Evolutionary conservation across 257 asterid genomes (phyloP), one percentile per base, ranked within the genome.

Genomic region (Scutellaria baicalensis): DNA sequence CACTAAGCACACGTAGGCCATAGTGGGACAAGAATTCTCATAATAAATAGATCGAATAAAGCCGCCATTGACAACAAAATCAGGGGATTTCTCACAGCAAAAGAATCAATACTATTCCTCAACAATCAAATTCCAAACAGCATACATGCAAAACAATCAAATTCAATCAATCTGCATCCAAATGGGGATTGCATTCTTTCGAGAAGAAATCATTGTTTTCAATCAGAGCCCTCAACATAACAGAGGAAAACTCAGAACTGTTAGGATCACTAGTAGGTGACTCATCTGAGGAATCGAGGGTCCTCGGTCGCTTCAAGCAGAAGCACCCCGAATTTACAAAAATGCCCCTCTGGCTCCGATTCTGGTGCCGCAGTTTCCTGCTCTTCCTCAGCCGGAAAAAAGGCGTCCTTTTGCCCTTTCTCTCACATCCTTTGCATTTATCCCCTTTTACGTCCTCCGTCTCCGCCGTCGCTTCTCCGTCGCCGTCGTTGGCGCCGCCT

Each of bases 191-290:
- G 81, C 96, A 86, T 49, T 93, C 99, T 27, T 71, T 52, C 12
- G 89, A 81, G 78, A 78, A 83, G 84, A 91, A 93, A 79, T 87
- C 95, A 79, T 91, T 93, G 73, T 84, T 86, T 75, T 93, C 96
- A 69, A 93, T 84, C 45, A 93, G 80, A 75, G 73, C 73, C 71
- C 86, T 83, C 83, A 93, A 59, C 95, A 79, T 81, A 59, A 78
- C 88, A 73, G 73, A 81, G 13, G 76, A 78, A 81, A 91, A 93
- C 66, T 73, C 88, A 2, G 84, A 44, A 75, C 95, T 89, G 67
- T 93, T 89, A 73, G 99, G 97, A 66, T 93, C 97, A 76, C 97
- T 89, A 6, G 87, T 45, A 38, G 95, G 93, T 27, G 96, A 86
- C 84, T 86, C 92, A 80, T 82, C 85, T 3, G 95, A 74, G 10